Evolutionary conservation across 2,329 filamentous ascomycete species (phyloP), one percentile per base, ranked within the genome.

Genomic region (Herpotrichia juniperi): DNA sequence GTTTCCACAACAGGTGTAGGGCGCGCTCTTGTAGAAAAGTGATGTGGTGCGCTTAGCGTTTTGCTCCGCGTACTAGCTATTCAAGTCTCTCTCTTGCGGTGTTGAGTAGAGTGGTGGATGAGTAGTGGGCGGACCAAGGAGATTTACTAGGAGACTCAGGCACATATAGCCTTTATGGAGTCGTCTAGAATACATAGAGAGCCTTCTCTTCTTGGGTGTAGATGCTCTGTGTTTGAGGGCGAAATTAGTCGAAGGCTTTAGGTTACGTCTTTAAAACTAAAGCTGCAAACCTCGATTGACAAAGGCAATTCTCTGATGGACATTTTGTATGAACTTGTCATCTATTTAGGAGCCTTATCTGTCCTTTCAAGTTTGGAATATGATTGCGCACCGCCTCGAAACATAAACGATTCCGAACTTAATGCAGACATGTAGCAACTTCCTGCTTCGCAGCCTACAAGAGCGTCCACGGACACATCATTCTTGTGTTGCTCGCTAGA

Each of bases 221-320:
- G 61, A 11, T 67, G 58, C 40, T 58, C 61, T 10, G 59, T 69
- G 1, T 77, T 79, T 31, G 76, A 81, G 47, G 76, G 76, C 35
- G 78, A 81, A 49, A 77, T 82, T 74, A 74, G 82, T 32, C 74
- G 81, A 31, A 75, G 82, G 44, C 70, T 85, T 2, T 85, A 82
- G 83, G 76, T 74, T 2, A 82, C 82, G 0, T 79, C 83, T 6
- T 62, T 81, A 4, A 81, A 84, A 57, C 65, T 84, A 37, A 81
- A 84, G 48, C 62, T 83, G 2, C 81, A 84, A 59, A 74, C 79
- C 2, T 78, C 80, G 1, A 71, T 84, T 14, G 81, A 84, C 54
- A 75, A 79, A 25, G 62, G 62, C 59, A 25, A 6, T 28, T n/a
- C n/a, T n/a, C n/a, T n/a, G n/a, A n/a, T n/a, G n/a, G n/a, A n/a